Base-by-base conservation (phyloP, 176 grass and related monocot genomes). In the Rhynchospora tenuis region DNA sequence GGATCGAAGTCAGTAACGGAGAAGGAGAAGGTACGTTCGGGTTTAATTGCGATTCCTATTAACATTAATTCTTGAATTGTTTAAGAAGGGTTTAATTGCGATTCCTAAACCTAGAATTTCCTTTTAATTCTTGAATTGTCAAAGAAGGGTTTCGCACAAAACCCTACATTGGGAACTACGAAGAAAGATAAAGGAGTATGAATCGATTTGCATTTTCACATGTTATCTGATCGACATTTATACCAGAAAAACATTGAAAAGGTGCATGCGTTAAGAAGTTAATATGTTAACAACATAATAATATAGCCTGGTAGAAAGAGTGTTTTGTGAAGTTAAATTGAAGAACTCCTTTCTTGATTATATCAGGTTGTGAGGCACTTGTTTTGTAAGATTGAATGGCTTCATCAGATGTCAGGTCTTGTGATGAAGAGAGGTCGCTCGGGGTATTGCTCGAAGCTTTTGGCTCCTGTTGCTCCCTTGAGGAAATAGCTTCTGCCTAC, bases 401-500 rank as follows among this genome's bases (percentile, higher is more conserved):
- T 64, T 50, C 79, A 26, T 46, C 80, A 51, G 45, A 16, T 61
- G 17, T 58, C 11, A 1, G 10, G 84, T 87, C 78, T 55, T 62
- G 60, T 82, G 91, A 98, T 56, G 91, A 95, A 69, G 85, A 83
- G 51, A 84, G 57, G 51, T 86, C 90, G 50, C 89, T 98, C 61
- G 78, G 71, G 86, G 60, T 84, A 83, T 91, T 98, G 89, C 55
- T 98, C 84, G 90, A 93, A 83, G 92, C 76, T 65, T 98, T 98
- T 31, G 57, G 86, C 72, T 88, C 81, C 74, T 20, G 81, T 80
- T 95, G 94, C 88, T 86, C 91, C 59, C 82, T 95, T 70, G 89
- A 98, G 75, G 91, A 98, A 59, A 93, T 98, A 86, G 92, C 95
- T 27, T 84, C 85, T 60, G 95, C 95, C 73, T 95, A 89, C 84